Base-by-base conservation (phyloP, 192 early-diverging fungal genomes). In the Diversispora eburnea region DNA sequence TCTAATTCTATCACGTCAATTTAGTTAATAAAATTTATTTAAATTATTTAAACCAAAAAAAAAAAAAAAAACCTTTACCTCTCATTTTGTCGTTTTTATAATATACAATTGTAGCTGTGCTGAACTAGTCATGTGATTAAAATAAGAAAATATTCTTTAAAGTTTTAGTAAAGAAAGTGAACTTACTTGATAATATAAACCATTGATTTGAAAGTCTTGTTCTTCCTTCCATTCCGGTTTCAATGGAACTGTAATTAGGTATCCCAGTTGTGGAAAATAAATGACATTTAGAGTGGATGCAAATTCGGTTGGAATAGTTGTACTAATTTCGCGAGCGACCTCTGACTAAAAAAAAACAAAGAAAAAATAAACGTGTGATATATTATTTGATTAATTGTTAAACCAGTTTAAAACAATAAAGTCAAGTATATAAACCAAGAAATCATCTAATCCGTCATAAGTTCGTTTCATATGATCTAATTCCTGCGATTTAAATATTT, bases 221-320 rank as follows among this genome's bases (percentile, higher is more conserved):
- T 83, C 76, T 12, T 77, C 66, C 41, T 70, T 81, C 79, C 85
- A 84, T 15, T 82, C 73, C 10, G 76, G 72, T 42, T 84, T 80
- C 54, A 83, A 76, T 0, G 92, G 91, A 5, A 92, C 75, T 3
- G 90, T 87, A 42, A 94, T 83, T 10, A 94, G 75, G 61, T 88
- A 94, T 4, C 93, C 93, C 8, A 94, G 81, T 79, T 90, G 85
- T 12, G 93, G 92, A 76, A 92, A 91, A 73, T 94, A 94, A 5
- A 94, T 86, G 3, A 94, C 90, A 51, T 88, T 91, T 72, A 91
- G 61, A 0, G 78, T 74, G 13, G 75, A 68, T 1, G 86, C 81
- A 72, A 89, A 82, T 17, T 83, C 80, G 15, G 67, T 67, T 6
- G 89, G 87, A 6, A 92, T 82, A 1, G 64, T 77, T 9, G 61